Evolutionary conservation across 192 early-diverging fungal genomes (phyloP).

Genomic region (Phlyctochytrium bullatum): DNA sequence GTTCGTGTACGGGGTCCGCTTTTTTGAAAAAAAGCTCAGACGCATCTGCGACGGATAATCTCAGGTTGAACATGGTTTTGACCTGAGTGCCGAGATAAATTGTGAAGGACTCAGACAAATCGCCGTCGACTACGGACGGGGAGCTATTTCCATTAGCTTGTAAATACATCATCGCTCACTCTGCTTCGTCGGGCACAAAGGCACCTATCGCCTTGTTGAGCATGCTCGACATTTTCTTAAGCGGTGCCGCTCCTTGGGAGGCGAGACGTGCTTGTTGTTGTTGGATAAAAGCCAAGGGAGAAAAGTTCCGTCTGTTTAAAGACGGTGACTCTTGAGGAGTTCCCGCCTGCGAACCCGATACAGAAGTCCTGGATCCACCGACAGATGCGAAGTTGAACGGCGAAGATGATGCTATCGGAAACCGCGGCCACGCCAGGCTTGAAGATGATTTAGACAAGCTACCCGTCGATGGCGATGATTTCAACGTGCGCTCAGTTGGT

Average conservation of each 20-base stretch:
- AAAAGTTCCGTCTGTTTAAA: not conserved
- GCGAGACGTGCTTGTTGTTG: conserved; percentile 20
- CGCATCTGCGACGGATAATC: conserved; percentile 44
- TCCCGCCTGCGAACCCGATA: not conserved
- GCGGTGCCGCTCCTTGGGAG: not conserved
- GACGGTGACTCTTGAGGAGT: conserved; percentile 3
- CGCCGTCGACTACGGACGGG: conserved; percentile 7
- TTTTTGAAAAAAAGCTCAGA: conserved; percentile 42
- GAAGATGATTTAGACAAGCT: not conserved
- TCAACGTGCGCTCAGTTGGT: conserved; percentile 39
- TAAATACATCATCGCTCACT: conserved; percentile 1
- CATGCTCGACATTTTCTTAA: conserved; percentile 18
- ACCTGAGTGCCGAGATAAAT: conserved; percentile 72
- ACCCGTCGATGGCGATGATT: not conserved
- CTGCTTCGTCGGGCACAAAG: conserved; percentile 54
- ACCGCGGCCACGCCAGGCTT: not conserved
- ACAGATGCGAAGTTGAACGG: not conserved
- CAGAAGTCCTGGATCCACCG: no score
- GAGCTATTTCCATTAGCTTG: no score
- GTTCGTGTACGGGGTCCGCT: conserved; percentile 43
- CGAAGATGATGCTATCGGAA: not conserved
- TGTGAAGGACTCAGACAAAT: conserved; percentile 71
- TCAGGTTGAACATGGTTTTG: conserved; percentile 69
- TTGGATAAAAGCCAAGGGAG: conserved; percentile 24
- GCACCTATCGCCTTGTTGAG: conserved; percentile 68